Evolutionary conservation across 1,284 basidiomycete species (phyloP).

Genomic region (Sporisorium reilianum): DNA sequence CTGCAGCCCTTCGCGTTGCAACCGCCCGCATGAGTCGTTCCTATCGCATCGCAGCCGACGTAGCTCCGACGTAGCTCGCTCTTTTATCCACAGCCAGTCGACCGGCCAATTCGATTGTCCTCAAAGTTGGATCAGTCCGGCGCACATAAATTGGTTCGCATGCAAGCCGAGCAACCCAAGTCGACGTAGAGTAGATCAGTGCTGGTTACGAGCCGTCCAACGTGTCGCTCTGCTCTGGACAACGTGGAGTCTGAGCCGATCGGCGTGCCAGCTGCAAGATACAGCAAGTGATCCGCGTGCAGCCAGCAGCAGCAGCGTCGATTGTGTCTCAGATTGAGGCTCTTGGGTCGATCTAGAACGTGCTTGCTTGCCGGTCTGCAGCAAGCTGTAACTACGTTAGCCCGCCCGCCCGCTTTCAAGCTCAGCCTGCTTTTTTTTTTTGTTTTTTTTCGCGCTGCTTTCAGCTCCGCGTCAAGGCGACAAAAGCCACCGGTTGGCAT

Average conservation of each 20-base stretch:
- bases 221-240: neutral
- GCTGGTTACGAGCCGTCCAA: too few species aligned
- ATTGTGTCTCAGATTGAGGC: too few species aligned
- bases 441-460: neutral
- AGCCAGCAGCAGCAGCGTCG: neutral
- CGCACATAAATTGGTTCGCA: conserved; percentile 5
- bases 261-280: neutral
- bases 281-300: neutral
- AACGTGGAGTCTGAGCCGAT: neutral
- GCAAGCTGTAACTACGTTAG: too few species aligned
- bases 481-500: neutral
- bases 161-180: conserved; percentile 4
- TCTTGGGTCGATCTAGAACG: neutral
- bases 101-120: neutral
- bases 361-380: neutral
- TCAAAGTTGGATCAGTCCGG: neutral
- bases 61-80: neutral
- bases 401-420: neutral
- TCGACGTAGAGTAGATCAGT: too few species aligned
- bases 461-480: conserved; percentile 7
- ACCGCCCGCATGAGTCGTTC: too few species aligned
- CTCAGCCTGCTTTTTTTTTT: too few species aligned
- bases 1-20: neutral
- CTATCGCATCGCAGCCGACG: neutral
- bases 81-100: neutral